Evolutionary conservation across 805 yeast species (phyloP).

Genomic region (Starmerella asiatica): DNA sequence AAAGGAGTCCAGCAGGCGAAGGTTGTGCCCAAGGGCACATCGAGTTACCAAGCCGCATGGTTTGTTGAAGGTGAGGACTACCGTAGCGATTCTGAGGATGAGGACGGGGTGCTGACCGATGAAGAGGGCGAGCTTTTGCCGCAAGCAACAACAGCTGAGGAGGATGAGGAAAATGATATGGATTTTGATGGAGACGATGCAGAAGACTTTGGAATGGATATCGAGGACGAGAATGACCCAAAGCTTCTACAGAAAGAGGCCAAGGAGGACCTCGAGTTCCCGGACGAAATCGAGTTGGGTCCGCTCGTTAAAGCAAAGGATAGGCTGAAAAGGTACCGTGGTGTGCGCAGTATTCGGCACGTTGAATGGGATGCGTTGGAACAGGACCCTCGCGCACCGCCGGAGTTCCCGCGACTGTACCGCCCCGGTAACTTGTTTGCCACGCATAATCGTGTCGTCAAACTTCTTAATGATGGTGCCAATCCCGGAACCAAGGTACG

Average conservation of each 20-base stretch:
- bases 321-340: slow-evolving; percentile 66
- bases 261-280: slow-evolving; percentile 79
- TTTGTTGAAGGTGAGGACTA: slow-evolving; percentile 36
- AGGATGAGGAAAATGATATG: slow-evolving; percentile 43
- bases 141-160: slow-evolving; percentile 12
- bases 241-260: slow-evolving; percentile 31
- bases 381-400: slow-evolving; percentile 58
- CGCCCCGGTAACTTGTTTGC: slow-evolving; percentile 66
- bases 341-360: slow-evolving; percentile 66
- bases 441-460: slow-evolving; percentile 52
- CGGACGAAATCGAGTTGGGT: slow-evolving; percentile 81
- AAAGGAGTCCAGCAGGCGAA: slow-evolving; percentile 23
- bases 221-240: slow-evolving; percentile 37
- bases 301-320: slow-evolving; percentile 68
- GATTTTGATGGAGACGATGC: slow-evolving; percentile 43
- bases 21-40: slow-evolving; percentile 54
- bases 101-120: slow-evolving; percentile 19
- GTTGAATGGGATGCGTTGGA: slow-evolving; percentile 85
- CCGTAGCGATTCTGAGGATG: slow-evolving; percentile 31
- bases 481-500: slow-evolving; percentile 56
- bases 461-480: slow-evolving; percentile 32
- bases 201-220: slow-evolving; percentile 29
- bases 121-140: slow-evolving; percentile 22
- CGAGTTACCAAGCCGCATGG: slow-evolving; percentile 70
- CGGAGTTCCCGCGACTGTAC: slow-evolving; percentile 61